Conservation (phyloP, 805 yeast genomes). For the Blastobotrys attinorum region DNA sequence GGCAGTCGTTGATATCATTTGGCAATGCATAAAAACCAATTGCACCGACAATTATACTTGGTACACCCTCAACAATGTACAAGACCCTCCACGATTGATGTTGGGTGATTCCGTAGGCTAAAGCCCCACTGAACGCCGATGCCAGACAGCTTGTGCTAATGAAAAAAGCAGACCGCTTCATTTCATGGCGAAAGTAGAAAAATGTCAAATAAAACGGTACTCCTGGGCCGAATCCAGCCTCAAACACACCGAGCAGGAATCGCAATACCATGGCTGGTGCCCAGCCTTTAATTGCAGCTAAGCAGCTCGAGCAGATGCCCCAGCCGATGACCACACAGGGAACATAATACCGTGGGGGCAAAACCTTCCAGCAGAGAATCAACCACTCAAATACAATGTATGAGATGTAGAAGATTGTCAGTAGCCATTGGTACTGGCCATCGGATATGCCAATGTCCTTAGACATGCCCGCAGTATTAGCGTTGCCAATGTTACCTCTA, state of each 20-base stretch:
- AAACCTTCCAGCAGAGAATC: slow-evolving; percentile 37
- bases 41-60: slow-evolving; percentile 35
- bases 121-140: slow-evolving; percentile 51
- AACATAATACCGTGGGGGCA: slow-evolving; percentile 39
- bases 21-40: slow-evolving; percentile 27
- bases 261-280: slow-evolving; percentile 36
- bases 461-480: slow-evolving; percentile 43
- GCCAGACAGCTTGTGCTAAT: slow-evolving; percentile 34
- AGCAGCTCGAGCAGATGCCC: slow-evolving; percentile 41
- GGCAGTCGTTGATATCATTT: slow-evolving; percentile 38
- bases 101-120: slow-evolving; percentile 33
- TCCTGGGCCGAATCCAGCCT: slow-evolving; percentile 27
- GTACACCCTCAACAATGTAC: slow-evolving; percentile 40
- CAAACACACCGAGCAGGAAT: slow-evolving; percentile 33
- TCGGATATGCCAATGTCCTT: slow-evolving; percentile 36
- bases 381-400: slow-evolving; percentile 36
- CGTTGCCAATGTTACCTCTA: slow-evolving; percentile 46
- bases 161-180: slow-evolving; percentile 24
- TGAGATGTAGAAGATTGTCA: slow-evolving; percentile 40
- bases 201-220: slow-evolving; percentile 25
- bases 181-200: slow-evolving; percentile 27
- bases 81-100: slow-evolving; percentile 36
- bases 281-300: slow-evolving; percentile 37
- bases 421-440: slow-evolving; percentile 36
- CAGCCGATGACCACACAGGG: slow-evolving; percentile 40